Evolutionary conservation across 768 basidiomycete species (phyloP).

Genomic region (Leccinum ochraceum): DNA sequence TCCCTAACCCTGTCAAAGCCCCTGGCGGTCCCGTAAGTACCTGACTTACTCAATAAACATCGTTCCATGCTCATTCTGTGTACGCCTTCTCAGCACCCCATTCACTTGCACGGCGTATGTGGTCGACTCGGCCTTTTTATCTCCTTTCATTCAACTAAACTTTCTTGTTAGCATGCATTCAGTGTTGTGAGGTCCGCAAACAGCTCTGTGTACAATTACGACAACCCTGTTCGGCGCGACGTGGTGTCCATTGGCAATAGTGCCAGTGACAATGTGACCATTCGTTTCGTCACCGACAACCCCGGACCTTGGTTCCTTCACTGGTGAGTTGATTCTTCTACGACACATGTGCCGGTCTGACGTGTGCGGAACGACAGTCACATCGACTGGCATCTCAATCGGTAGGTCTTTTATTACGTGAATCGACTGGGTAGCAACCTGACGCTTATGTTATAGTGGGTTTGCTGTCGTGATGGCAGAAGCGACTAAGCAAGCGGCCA

Average conservation of each 20-base stretch:
- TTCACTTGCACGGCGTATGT: conserved; percentile 45
- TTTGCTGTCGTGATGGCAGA: conserved; percentile 34
- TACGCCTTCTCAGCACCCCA: conserved; percentile 34
- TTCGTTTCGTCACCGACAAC: conserved; percentile 67
- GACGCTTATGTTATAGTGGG: conserved; percentile 16
- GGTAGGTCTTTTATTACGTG: conserved; percentile 15
- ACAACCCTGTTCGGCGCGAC: conserved; percentile 39
- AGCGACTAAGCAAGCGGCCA: no score
- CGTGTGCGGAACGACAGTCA: conserved; percentile 22
- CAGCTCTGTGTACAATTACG: conserved; percentile 34
- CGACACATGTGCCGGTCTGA: background rate
- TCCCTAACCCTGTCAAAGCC: conserved; percentile 36
- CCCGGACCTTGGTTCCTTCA: conserved; percentile 62
- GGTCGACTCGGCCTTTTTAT: background rate
- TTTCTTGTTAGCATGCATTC: conserved; percentile 35
- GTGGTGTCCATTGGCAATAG: conserved; percentile 27
- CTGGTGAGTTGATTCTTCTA: conserved; percentile 27
- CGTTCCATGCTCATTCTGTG: conserved; percentile 3
- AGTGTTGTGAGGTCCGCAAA: conserved; percentile 37
- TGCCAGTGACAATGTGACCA: conserved; percentile 46
- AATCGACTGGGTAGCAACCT: background rate
- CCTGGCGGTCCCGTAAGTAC: conserved; percentile 34
- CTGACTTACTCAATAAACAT: background rate
- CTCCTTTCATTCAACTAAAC: background rate
- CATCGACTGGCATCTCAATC: conserved; percentile 32